These are phyloP conservation scores for Elongisporangium anandrum DNA, from an alignment of 352 stramenopile genomes.

Conservation along the genomic window DNA sequence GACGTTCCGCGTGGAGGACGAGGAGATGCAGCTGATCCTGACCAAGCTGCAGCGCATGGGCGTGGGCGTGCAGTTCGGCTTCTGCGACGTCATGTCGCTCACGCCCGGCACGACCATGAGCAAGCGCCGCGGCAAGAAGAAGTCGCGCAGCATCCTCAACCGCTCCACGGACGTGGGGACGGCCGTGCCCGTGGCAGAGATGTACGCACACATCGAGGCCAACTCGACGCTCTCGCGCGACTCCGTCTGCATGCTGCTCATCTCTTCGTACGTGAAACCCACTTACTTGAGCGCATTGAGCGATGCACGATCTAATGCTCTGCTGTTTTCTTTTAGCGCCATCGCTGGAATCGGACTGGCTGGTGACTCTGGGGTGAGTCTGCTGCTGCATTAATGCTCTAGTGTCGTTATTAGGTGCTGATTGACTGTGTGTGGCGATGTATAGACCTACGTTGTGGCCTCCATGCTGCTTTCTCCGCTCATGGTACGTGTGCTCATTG, in stretches of 20 bases:
- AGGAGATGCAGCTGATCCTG: constrained; percentile 82
- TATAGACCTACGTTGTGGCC: constrained; percentile 82
- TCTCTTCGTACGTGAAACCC: constrained; percentile 61
- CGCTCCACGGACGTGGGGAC: constrained; percentile 78
- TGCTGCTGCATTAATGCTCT: neutral
- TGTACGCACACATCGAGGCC: constrained; percentile 83
- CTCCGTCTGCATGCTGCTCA: constrained; percentile 82
- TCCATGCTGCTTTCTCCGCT: constrained; percentile 86
- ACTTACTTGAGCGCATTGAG: neutral
- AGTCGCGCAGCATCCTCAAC: constrained; percentile 63
- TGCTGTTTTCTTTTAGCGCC: constrained; percentile 27
- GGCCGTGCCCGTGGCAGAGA: constrained; percentile 80
- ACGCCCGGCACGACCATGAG: constrained; percentile 78
- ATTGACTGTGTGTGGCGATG: neutral
- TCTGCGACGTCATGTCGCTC: constrained; percentile 87
- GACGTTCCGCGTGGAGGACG: constrained; percentile 81
- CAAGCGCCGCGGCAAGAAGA: constrained; percentile 39
- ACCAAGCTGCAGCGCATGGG: constrained; percentile 78
- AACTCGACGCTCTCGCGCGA: constrained; percentile 78
- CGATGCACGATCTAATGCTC: neutral
- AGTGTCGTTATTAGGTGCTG: neutral
- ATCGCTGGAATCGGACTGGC: constrained; percentile 77
- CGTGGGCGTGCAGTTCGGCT: constrained; percentile 81
- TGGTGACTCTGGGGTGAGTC: constrained; percentile 58
- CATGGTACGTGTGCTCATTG: constrained; percentile 77